Evolutionary conservation across 345 rosid species (phyloP), one percentile per base, ranked within the genome.

Genomic region (Gossypium thurberi): DNA sequence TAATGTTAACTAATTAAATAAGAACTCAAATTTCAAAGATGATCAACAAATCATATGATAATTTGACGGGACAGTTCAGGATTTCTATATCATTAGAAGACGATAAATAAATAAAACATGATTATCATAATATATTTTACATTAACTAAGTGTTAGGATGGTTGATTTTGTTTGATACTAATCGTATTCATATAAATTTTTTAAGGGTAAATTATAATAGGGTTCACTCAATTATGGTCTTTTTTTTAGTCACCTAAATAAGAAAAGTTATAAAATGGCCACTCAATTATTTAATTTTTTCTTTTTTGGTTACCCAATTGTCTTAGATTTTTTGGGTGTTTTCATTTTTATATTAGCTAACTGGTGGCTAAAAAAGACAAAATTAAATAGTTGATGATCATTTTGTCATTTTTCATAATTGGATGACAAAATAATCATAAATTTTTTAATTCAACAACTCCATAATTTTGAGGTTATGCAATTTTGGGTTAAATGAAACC

Each of bases 401-500:
- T 25, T 25, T 25, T 25, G 0, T 25, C 2, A 2, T 25, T 25
- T 25, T 25, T 25, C 0, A 25, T 25, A 25, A 0, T 25, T 25
- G 0, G 3, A 25, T 2, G 26, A 25, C 3, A 2, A 25, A 25
- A 25, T 2, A 10, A 48, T 18, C 71, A 26, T 68, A 48, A 57
- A 15, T 25, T 68, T 68, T 48, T 25, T 21, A 50, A 68, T 48
- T 25, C 43, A 48, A 25, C 56, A 48, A 50, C 18, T 68, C 14
- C 25, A 25, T 26, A 58, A 43, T 15, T 26, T 42, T 20, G 48
- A 65, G 52, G 40, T 51, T 46, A 23, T 21, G 42, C 55, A 25
- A 66, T 66, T 55, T 66, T n/a, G 56, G 70, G 70, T 47, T 66
- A 66, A 66, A 23, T 43, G 42, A 48, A 48, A 14, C 57, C 56